Evolutionary conservation across 106 monocot species (phyloP).

Genomic region (Posidonia australis): DNA sequence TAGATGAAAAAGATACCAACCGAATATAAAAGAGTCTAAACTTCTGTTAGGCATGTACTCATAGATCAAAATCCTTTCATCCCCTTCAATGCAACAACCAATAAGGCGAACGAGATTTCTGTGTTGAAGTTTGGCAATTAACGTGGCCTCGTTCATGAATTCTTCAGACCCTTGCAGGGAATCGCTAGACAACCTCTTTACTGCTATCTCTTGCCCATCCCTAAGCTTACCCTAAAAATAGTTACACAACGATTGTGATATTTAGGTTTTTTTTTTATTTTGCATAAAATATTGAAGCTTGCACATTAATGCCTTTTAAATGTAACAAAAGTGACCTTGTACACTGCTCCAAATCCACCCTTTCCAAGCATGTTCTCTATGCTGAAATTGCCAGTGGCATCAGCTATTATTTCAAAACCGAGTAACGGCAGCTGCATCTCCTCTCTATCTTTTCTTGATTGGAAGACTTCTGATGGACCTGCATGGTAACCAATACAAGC

Average conservation of each 20-base stretch:
- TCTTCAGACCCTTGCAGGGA: conserved; percentile 9
- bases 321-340: conserved; percentile 4
- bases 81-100: conserved; percentile 16
- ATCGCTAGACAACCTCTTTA: conserved; percentile 10
- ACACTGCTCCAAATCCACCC: conserved; percentile 19
- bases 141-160: conserved; percentile 21
- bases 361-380: conserved; percentile 6
- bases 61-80: conserved; percentile 19
- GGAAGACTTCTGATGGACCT: too few species aligned
- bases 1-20: too few species aligned
- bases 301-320: too few species aligned
- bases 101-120: conserved; percentile 14
- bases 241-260: neutral
- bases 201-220: conserved; percentile 10
- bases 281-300: neutral
- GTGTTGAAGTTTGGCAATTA: conserved; percentile 24
- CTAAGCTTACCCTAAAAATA: conserved; percentile 5
- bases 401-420: neutral
- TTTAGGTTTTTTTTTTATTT: neutral
- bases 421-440: conserved; percentile 8
- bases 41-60: conserved; percentile 23
- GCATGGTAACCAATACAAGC: too few species aligned
- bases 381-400: conserved; percentile 11
- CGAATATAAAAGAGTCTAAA: conserved; percentile 15
- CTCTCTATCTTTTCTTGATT: neutral